Evolutionary conservation across 164 flowering plant species (phyloP).

Genomic region (Dillenia turbinata): DNA sequence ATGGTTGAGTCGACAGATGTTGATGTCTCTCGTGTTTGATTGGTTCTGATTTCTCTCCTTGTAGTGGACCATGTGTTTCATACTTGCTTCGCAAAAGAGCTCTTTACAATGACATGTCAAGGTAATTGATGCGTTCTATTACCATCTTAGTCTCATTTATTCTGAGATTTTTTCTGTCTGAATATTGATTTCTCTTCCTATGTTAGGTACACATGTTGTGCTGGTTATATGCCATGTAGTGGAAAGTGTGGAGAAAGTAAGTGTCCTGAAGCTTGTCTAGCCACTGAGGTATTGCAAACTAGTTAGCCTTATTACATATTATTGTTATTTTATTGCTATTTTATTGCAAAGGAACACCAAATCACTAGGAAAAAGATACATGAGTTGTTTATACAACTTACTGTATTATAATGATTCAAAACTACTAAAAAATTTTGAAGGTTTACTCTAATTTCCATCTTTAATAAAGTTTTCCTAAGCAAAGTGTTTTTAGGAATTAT

Average conservation of each 20-base stretch:
- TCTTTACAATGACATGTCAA: conserved; percentile 89
- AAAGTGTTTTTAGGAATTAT: no score
- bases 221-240: conserved; percentile 78
- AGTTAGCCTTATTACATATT: neutral
- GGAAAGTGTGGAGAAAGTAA: conserved; percentile 70
- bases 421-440: no score
- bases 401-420: no score
- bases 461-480: no score
- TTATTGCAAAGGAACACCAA: conserved; percentile 13
- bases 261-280: conserved; percentile 68
- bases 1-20: no score
- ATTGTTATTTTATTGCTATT: neutral
- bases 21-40: no score
- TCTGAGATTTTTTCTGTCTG: neutral
- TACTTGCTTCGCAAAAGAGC: conserved; percentile 95
- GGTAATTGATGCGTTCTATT: conserved; percentile 34
- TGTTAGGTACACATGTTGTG: conserved; percentile 61
- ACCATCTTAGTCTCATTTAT: neutral
- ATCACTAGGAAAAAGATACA: neutral
- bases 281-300: conserved; percentile 43
- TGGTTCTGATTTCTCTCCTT: conserved; percentile 5
- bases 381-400: neutral
- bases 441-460: no score
- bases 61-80: conserved; percentile 87
- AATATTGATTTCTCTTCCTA: conserved; percentile 6